Base-by-base conservation (phyloP, 768 basidiomycete genomes). In the Tylopilus rubrobrunneus region DNA sequence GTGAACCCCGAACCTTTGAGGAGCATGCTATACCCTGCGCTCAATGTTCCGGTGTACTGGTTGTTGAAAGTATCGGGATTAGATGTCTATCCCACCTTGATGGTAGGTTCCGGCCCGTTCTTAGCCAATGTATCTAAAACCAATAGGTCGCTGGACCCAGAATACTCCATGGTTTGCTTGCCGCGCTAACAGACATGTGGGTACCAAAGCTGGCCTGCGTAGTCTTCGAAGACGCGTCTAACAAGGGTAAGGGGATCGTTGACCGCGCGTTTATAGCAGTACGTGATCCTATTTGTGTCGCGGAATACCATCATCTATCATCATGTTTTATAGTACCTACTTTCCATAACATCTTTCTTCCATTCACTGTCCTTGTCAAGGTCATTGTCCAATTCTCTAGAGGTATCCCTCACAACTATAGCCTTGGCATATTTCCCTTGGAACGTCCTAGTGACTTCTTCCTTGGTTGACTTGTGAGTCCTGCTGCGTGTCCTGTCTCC, bases 341-440 rank as follows among this genome's bases (percentile, higher is more conserved):
- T 98, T 36, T 91, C 92, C 27, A 65, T 96, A 48, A 83, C 86
- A 1, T 95, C 91, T 5, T 83, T 96, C 65, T 98, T 98, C 73
- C 82, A 98, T 70, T 83, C 81, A 0, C 76, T 95, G 49, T 80
- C 90, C 1, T 74, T 97, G 25, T 88, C 94, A 4, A 81, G 97
- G 34, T 90, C 94, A 1, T 73, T 98, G 49, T 95, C 92, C 29
- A 99, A 98, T 66, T 95, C 93, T 12, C 72, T 95, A 27, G 97
- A 99, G 65, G 93, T 93, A 0, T 84, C 91, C 0, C 71, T 98
- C 41, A 88, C 89, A 0, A 85, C 85, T 0, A 70, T 87, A 40
- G 95, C 94, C 1, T 78, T 96, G 51, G 73, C 76, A 12, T 79
- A 79, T 64, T 98, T 89, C 71, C 94, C 88, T 0, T 91, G 88